Percentiles rank a stretch among this genome's conserved stretches.
phyloP scores from a whole-genome alignment of 2,329 filamentous ascomycete species.

The Ceratocystis papillata region DNA sequence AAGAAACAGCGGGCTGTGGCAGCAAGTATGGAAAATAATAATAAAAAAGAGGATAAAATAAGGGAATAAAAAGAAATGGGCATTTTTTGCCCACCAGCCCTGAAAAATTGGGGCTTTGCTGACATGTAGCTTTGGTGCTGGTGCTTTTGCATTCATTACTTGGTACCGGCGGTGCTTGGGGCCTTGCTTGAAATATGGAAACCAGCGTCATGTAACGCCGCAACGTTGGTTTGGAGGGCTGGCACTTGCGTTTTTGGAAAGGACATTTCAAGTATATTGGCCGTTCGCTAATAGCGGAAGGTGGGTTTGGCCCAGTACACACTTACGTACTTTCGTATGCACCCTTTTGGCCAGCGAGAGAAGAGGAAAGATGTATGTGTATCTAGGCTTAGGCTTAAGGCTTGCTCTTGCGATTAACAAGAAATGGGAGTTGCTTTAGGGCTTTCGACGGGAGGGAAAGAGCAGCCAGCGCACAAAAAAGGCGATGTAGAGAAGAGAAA shows the following conservation, averaged over 20 bases:
- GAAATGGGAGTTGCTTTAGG: neutral
- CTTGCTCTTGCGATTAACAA: neutral
- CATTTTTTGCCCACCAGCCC: neutral
- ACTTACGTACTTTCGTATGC: neutral
- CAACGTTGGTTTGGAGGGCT: neutral
- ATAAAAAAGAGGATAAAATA: neutral
- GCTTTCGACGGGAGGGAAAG: neutral
- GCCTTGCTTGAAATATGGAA: constrained; percentile 5
- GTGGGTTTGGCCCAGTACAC: neutral
- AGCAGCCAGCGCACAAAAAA: neutral
- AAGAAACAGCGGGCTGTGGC: neutral
- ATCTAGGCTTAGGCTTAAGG: neutral
- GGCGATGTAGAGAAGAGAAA: neutral
- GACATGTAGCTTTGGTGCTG: neutral
- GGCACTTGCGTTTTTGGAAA: neutral
- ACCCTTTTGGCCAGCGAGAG: neutral
- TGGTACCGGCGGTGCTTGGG: neutral
- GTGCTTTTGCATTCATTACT: neutral
- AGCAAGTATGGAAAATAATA: neutral
- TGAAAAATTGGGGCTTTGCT: neutral
- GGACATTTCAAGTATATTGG: neutral
- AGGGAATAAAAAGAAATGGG: neutral
- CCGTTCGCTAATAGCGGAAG: neutral
- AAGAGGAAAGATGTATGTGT: neutral
- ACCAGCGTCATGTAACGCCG: neutral